Evolutionary conservation across 768 basidiomycete species (phyloP).

Genomic region (Russula emetica): DNA sequence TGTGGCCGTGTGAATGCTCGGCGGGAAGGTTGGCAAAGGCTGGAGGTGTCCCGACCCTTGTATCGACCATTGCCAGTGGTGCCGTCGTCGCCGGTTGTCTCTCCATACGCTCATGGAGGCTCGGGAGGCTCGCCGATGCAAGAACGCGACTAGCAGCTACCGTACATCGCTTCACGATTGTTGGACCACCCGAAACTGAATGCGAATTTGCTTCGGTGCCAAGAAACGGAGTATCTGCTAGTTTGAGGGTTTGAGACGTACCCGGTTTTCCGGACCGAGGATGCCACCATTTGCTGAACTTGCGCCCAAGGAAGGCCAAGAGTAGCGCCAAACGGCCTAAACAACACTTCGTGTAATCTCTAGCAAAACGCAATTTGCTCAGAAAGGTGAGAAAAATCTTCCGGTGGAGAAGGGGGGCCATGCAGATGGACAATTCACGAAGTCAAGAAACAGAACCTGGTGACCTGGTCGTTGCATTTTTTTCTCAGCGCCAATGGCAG

Average conservation of each 20-base stretch:
- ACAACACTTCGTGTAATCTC: background rate
- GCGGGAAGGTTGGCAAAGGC: background rate
- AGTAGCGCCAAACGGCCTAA: background rate
- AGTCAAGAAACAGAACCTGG: too few relatives aligned
- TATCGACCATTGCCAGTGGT: too few relatives aligned
- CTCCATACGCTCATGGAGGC: background rate
- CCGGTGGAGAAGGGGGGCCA: too few relatives aligned
- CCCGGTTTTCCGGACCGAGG: background rate
- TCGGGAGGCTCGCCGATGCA: slow-evolving; percentile 6
- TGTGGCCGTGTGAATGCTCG: too few relatives aligned
- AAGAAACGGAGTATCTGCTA: background rate
- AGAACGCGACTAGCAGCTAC: slow-evolving; percentile 11
- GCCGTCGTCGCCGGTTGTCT: background rate
- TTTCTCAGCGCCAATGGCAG: too few relatives aligned
- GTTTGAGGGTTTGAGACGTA: background rate
- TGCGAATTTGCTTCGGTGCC: background rate
- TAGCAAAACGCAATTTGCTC: slow-evolving; percentile 1
- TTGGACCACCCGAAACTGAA: background rate
- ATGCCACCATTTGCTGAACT: background rate
- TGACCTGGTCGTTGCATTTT: too few relatives aligned
- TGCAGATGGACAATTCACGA: too few relatives aligned
- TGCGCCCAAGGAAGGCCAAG: slow-evolving; percentile 7
- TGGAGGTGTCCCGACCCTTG: too few relatives aligned
- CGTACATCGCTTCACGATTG: background rate
- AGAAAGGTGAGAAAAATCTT: background rate